Base-by-base conservation (phyloP, 2,329 filamentous ascomycete genomes). In the Arthrobotrys musiformis region DNA sequence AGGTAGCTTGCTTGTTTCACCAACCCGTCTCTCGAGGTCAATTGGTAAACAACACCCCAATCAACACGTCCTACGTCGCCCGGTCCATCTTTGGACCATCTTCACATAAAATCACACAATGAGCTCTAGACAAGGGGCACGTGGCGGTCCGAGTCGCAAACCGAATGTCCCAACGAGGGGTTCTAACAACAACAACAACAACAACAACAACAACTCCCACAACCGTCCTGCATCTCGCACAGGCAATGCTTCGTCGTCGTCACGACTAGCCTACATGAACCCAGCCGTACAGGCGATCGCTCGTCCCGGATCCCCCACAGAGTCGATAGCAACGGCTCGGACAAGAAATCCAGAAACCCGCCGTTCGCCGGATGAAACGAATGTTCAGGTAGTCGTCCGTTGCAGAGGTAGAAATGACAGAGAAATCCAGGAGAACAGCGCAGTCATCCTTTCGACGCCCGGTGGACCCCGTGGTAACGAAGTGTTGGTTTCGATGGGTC, bases 381-480 rank as follows among this genome's bases (percentile, higher is more conserved):
- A 97, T 83, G 99, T 99, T 84, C 95, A 96, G 83, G 95, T 99
- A 54, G 94, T 98, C 35, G 96, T 99, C 72, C 89, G 95, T 79
- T 99, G 94, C 85, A 89, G 95, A 80, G 95, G 94, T 4, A 91
- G 95, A 79, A 98, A 92, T 82, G 92, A 97, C 80, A 90, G 94
- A 80, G 95, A 99, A 85, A 90, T 97, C 64, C 89, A 90, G 80
- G 95, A 99, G 84, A 99, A 97, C 84, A 97, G 93, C 82, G 92
- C 93, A 42, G 93, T 98, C 1, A 94, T 98, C 0, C 90, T 99
- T 8, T 90, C 88, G 24, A 94, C 94, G 2, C 80, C 80, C 5
- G 92, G 95, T 80, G 93, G 93, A n/a, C 90, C 93, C 78, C 94
- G 92, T 84, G 93, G 94, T 50, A 93, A 91, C 81, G 88, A 87